Evolutionary conservation across 116 monocot species (phyloP).

Genomic region (Papilionanthe hybrid): DNA sequence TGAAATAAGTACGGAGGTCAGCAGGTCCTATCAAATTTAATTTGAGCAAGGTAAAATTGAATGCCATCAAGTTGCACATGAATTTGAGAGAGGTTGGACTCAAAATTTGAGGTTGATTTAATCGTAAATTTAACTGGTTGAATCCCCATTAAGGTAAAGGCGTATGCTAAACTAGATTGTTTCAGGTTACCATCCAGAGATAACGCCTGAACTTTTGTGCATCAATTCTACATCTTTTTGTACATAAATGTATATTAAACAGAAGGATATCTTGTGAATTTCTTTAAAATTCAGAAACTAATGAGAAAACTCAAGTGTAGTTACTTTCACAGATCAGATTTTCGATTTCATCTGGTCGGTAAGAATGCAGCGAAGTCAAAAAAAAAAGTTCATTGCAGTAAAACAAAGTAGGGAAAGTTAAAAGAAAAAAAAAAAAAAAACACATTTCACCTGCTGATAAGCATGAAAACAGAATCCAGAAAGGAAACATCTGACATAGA

Average conservation of each 20-base stretch:
- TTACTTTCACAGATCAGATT: not conserved
- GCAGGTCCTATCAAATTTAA: not conserved
- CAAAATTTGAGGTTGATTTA: not conserved
- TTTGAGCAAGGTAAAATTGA: not conserved
- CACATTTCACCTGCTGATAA: conserved; percentile 72
- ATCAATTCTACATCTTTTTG: not conserved
- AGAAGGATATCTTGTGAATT: not conserved
- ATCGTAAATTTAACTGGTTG: not conserved
- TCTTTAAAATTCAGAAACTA: conserved; percentile 1
- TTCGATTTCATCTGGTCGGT: not conserved
- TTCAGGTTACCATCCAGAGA: not conserved
- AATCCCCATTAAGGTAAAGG: not conserved
- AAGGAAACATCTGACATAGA: conserved; percentile 56
- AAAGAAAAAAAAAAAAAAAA: too few species aligned
- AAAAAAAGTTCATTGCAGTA: not conserved
- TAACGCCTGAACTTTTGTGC: not conserved
- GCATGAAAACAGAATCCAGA: conserved; percentile 78
- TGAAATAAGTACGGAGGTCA: too few species aligned
- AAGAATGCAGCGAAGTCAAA: not conserved
- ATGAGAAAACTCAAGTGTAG: not conserved
- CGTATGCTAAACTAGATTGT: not conserved
- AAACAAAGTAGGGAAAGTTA: conserved; percentile 3
- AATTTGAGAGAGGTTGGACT: not conserved
- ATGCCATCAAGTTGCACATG: too few species aligned
- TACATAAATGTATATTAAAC: not conserved